Evolutionary conservation across 176 grass and related monocot species (phyloP), one percentile per base, ranked within the genome.

Genomic region (Tuctoria greenei): DNA sequence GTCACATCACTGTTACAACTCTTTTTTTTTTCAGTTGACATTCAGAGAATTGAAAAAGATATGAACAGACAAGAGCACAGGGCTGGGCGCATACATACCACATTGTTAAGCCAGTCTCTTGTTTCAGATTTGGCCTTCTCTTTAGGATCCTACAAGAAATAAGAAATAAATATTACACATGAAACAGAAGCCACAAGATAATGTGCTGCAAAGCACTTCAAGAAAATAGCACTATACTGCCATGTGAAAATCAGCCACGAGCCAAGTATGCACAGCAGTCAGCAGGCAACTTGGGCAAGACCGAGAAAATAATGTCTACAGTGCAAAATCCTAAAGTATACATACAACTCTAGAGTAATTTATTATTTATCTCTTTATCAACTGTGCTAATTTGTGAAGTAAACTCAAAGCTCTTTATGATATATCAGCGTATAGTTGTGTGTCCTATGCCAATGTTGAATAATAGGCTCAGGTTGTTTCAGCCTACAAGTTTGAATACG

Each of bases 41-140:
- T 64, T 23, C 59, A 23, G 16, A 71, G 70, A 64, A 76, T 10
- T 9, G 65, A 73, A 65, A 27, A 27, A 49, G 13, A 27, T 9
- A 69, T 52, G 65, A 61, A 75, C 16, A 65, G 11, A 49, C 50
- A 66, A 38, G 50, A 16, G 41, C 31, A 79, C 6, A 49, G 66
- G 40, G 61, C 14, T 28, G 26, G 35, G 46, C 37, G 76, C 57
- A 67, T 26, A 86, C 89, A 84, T 92, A 99, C 95, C 87, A 92
- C 85, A 84, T 75, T 99, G 67, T 99, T 99, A 73, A 99, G 83
- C 95, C 95, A 99, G 73, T 95, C 95, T 63, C 95, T 88, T 51
- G 95, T 99, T 90, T 99, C 95, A 83, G 87, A 74, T 90, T 99
- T 99, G 6, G 95, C 95, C 61, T 92, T 99, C 74, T 99, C 95